These are phyloP conservation scores for Nidula microcarpa DNA, from an alignment of 768 basidiomycete species.

Conservation along the genomic window DNA sequence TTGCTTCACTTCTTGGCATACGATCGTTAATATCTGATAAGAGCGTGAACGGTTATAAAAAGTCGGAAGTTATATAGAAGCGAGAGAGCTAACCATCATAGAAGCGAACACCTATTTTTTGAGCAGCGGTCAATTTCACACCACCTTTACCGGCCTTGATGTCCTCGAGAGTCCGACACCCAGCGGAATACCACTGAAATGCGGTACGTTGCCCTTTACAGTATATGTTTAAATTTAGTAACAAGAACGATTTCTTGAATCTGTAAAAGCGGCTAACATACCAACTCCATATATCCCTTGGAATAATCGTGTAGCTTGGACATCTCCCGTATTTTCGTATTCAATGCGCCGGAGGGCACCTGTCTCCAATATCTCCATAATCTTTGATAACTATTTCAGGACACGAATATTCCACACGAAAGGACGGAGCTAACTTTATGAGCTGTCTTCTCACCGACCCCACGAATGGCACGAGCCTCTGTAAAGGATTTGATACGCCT, in stretches of 20 bases:
- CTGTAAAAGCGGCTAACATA: slow-evolving; percentile 20
- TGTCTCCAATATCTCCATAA: slow-evolving; percentile 77
- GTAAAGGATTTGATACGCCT: slow-evolving; percentile 53
- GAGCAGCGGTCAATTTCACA: slow-evolving; percentile 53
- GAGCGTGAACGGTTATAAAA: neutral
- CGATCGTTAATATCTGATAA: slow-evolving; percentile 72
- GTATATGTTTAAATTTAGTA: no score
- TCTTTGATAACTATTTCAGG: slow-evolving; percentile 33
- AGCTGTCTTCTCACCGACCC: slow-evolving; percentile 75
- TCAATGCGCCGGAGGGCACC: slow-evolving; percentile 67
- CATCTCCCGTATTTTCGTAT: slow-evolving; percentile 65
- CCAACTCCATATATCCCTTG: slow-evolving; percentile 88
- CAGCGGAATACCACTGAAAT: slow-evolving; percentile 68
- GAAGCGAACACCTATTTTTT: slow-evolving; percentile 64
- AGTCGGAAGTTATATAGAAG: neutral
- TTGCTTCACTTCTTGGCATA: slow-evolving; percentile 83
- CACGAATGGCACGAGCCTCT: slow-evolving; percentile 57
- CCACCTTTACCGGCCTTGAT: slow-evolving; percentile 56
- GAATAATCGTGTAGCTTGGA: slow-evolving; percentile 54
- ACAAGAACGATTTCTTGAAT: no score
- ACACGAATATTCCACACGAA: no score
- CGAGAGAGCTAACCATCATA: slow-evolving; percentile 55
- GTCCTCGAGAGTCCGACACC: slow-evolving; percentile 79
- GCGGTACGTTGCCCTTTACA: slow-evolving; percentile 60
- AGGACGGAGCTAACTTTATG: slow-evolving; percentile 42